Conservation (phyloP, 495 filamentous ascomycete genomes). For the Penicillium steckii region DNA sequence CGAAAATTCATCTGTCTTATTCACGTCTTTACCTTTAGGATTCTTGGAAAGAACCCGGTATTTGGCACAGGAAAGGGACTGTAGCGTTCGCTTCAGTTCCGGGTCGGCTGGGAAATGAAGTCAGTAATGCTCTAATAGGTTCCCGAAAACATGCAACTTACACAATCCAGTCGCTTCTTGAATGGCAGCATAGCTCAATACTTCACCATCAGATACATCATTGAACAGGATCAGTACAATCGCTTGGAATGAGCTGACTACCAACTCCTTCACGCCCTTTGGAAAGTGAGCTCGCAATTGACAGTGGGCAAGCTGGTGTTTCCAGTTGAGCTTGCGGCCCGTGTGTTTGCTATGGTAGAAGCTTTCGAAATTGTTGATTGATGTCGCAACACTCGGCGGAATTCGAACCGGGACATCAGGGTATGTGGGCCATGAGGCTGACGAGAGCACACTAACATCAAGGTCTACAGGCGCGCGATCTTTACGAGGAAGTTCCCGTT, state of each 20-base stretch:
- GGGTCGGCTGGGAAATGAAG: slow-evolving; percentile 50
- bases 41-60: slow-evolving; percentile 82
- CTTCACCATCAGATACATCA: slow-evolving; percentile 51
- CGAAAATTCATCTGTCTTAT: slow-evolving; percentile 71
- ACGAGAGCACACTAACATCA: slow-evolving; percentile 80
- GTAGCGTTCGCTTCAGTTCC: slow-evolving; percentile 85
- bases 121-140: slow-evolving; percentile 16
- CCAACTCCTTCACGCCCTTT: slow-evolving; percentile 77
- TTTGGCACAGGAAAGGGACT: slow-evolving; percentile 89
- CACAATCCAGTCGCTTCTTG: slow-evolving; percentile 64
- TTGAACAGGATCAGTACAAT: slow-evolving; percentile 94
- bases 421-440: slow-evolving; percentile 89
- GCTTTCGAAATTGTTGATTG: slow-evolving; percentile 69
- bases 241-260: slow-evolving; percentile 87
- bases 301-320: slow-evolving; percentile 85
- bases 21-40: slow-evolving; percentile 81
- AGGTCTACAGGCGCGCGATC: slow-evolving; percentile 65
- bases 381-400: slow-evolving; percentile 65
- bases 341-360: slow-evolving; percentile 87
- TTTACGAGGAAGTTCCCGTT: slow-evolving; percentile 42
- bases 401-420: slow-evolving; percentile 75
- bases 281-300: slow-evolving; percentile 76
- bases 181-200: slow-evolving; percentile 69
- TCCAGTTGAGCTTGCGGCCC: slow-evolving; percentile 85
- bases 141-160: slow-evolving; percentile 32